Evolutionary conservation across 1,284 basidiomycete species (phyloP).

Genomic region (Tremellales sp.): DNA sequence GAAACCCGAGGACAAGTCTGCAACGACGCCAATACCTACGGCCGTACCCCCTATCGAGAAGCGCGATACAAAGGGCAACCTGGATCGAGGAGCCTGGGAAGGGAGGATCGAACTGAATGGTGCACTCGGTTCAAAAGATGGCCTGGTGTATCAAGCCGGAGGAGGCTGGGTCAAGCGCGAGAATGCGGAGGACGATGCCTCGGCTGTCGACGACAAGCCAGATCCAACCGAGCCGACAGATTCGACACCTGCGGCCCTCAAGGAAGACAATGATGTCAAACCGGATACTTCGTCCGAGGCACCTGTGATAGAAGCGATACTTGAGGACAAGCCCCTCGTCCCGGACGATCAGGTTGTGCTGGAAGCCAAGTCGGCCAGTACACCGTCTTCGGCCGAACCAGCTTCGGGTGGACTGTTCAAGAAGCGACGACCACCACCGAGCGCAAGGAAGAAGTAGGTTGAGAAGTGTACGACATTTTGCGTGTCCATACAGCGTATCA

Average conservation of each 20-base stretch:
- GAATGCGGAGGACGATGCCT: slow-evolving; percentile 1
- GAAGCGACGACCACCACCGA: slow-evolving; percentile 45
- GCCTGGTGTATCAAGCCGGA: slow-evolving; percentile 13
- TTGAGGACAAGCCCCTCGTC: neutral
- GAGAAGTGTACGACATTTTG: neutral
- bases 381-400: slow-evolving; percentile 6
- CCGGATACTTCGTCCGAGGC: slow-evolving; percentile 20
- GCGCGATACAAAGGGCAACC: slow-evolving; percentile 8
- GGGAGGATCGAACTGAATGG: slow-evolving; percentile 21
- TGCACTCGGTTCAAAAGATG: slow-evolving; percentile 6
- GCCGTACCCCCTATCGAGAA: slow-evolving; percentile 1
- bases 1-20: slow-evolving; percentile 11
- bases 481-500: neutral
- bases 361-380: slow-evolving; percentile 1
- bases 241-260: too few relatives aligned
- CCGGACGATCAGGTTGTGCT: neutral
- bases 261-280: neutral
- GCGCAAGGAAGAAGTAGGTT: slow-evolving; percentile 35
- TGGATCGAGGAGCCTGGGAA: slow-evolving; percentile 22
- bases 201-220: neutral
- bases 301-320: slow-evolving; percentile 1
- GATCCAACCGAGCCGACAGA: neutral
- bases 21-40: neutral
- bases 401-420: slow-evolving; percentile 41
- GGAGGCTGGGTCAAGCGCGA: slow-evolving; percentile 25